A percentile compares a stretch with the other conserved stretches of the same genome.
Conservation (phyloP, 805 yeast genomes). For the Wickerhamomyces rabaulensis region DNA sequence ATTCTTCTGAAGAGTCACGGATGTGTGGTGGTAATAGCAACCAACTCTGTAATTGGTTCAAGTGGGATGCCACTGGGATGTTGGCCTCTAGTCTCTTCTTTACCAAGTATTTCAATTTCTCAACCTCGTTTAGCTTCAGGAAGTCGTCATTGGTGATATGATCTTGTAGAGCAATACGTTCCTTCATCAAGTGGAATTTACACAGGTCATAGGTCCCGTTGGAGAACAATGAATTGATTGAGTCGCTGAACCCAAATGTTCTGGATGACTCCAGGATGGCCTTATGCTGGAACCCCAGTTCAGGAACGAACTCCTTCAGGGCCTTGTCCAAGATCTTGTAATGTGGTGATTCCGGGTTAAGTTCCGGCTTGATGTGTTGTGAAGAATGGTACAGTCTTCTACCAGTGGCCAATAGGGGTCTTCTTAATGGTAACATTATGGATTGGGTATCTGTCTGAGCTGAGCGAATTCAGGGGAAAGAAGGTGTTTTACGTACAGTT, state of each 20-base stretch:
- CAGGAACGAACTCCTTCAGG: conserved; percentile 37
- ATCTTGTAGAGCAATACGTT: conserved; percentile 38
- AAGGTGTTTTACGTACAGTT: neutral
- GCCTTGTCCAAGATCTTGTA: conserved; percentile 35
- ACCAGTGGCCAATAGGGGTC: neutral
- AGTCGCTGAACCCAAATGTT: conserved; percentile 44
- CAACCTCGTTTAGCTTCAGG: conserved; percentile 31
- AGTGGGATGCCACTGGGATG: conserved; percentile 28
- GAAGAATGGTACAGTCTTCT: conserved; percentile 23
- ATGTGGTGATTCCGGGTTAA: conserved; percentile 30
- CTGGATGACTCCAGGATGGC: conserved; percentile 48
- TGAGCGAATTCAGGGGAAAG: neutral
- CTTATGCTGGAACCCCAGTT: conserved; percentile 42
- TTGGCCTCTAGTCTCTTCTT: conserved; percentile 44
- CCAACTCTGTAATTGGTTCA: conserved; percentile 42
- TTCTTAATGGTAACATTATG: neutral
- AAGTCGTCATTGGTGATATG: conserved; percentile 26
- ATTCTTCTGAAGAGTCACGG: conserved; percentile 53
- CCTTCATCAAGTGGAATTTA: conserved; percentile 48
- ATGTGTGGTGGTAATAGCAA: conserved; percentile 63
- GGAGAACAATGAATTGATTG: conserved; percentile 37
- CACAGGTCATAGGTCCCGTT: conserved; percentile 48
- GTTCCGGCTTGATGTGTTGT: conserved; percentile 5
- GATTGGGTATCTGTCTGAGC: neutral
- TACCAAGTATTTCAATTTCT: conserved; percentile 39